Base-by-base conservation (phyloP, 345 rosid species). In the Aquilaria yunnanensis region DNA sequence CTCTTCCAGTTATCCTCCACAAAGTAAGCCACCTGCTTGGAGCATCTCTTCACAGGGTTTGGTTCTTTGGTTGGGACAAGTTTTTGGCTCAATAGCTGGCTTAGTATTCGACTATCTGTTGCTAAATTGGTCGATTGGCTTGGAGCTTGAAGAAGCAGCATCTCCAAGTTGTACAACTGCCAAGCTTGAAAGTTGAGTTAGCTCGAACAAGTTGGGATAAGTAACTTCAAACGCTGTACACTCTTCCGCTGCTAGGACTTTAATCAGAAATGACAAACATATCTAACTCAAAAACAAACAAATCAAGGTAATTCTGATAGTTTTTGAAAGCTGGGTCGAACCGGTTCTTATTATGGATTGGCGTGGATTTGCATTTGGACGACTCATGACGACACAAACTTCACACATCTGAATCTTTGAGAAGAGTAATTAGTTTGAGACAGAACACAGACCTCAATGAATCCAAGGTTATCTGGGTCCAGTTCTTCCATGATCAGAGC, bases 401-500 rank as follows among this genome's bases (percentile, higher is more conserved):
- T 23, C 23, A 23, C 23, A 23, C 23, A 1, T 23, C 23, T 23
- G 23, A 23, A 23, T 23, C 23, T 23, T 23, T 23, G 23, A 23
- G 23, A 23, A 23, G 23, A 23, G 23, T 23, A 23, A 23, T 23
- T 23, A 23, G 23, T 23, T 23, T 23, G 43, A 2, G 46, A 1
- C 1, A n/a, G 10, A 55, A 46, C 50, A 60, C 62, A 48, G 58
- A 88, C 96, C 97, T 85, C 88, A 47, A 91, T 81, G 67, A 71
- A 88, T 53, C 97, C 96, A 13, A 84, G 79, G 62, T 79, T 81
- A 69, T 80, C 74, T 0, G 83, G 90, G 66, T 88, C 96, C 2
- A 91, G 76, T 53, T 88, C 96, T 83, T 91, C 97, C 89, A 88
- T 83, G 78, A 91, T 91, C 51, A 88, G 73, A 30, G 96, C 91